Evolutionary conservation across 495 filamentous ascomycete species (phyloP), one percentile per base, ranked within the genome.

Genomic region (Daldinia vernicosa): DNA sequence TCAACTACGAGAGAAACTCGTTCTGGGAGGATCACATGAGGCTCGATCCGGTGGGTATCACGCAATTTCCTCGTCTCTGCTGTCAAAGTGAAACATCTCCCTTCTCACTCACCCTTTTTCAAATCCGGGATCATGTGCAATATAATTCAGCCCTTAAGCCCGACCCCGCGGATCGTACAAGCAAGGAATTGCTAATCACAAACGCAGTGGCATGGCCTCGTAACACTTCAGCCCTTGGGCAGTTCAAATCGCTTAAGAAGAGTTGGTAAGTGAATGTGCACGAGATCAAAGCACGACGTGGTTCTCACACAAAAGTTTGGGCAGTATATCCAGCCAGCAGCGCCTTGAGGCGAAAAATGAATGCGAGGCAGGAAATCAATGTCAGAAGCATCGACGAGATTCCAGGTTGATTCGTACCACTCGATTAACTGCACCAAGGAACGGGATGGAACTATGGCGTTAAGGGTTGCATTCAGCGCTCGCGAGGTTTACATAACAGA

Each of bases 21-120:
- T 84, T 83, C 62, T 85, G 79, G 81, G 81, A 85, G 54, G 82
- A 84, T 68, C 78, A 82, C 37, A 83, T 85, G 65, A 78, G 78
- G 27, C 61, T 82, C 17, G 81, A 86, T 71, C 76, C 80, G 8
- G 61, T 59, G 11, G 30, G 69, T 54, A 11, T 8, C 19, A 24
- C 14, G 19, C 12, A 32, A 40, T 33, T 9, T 28, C 50, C 24
- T 52, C 15, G 12, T 28, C 15, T 52, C 3, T 11, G 43, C 43
- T 12, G 14, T 9, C 43, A 47, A 22, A 47, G 43, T 24, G 11
- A 19, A 47, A 9, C 9, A 8, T 22, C 17, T 5, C 19, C 19
- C 43, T 47, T 24, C 17, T 19, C 9, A 12, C 17, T 19, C 9
- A 12, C 17, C 8, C 19, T 22, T 14, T 47, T 11, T 8, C 17